Evolutionary conservation across 768 basidiomycete genomes (phyloP).

Genomic region (Suillus clintonianus): DNA sequence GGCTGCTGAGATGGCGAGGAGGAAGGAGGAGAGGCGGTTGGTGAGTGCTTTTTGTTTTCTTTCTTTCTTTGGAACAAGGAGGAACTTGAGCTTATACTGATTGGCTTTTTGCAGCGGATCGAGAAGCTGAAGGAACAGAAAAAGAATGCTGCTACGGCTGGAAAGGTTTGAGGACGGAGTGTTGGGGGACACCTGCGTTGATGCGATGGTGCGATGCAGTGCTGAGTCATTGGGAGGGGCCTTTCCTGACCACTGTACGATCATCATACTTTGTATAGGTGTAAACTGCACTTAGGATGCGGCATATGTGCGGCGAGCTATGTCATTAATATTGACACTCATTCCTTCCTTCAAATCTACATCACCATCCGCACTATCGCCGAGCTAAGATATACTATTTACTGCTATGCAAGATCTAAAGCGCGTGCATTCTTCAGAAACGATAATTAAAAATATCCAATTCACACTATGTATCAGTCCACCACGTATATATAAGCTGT

Average conservation of each 20-base stretch:
- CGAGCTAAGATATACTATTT: not conserved
- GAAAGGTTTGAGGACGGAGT: slow-evolving; percentile 1
- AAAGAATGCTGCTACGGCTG: slow-evolving; percentile 40
- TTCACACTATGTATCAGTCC: not conserved
- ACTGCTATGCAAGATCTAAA: not conserved
- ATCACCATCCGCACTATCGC: not conserved
- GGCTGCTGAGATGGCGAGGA: slow-evolving; percentile 86
- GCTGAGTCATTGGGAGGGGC: not conserved
- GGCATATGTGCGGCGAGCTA: not conserved
- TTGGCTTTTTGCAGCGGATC: slow-evolving; percentile 53
- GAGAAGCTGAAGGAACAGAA: slow-evolving; percentile 83
- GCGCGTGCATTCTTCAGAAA: not conserved
- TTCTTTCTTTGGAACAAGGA: slow-evolving; percentile 1
- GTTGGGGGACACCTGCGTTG: not conserved
- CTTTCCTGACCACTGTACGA: not conserved
- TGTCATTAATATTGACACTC: too few relatives aligned
- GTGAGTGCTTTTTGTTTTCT: slow-evolving; percentile 40
- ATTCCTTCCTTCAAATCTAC: not conserved
- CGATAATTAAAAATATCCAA: not conserved
- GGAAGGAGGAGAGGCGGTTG: slow-evolving; percentile 91
- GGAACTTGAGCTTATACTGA: not conserved
- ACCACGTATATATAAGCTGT: not conserved
- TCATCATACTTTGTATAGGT: not conserved
- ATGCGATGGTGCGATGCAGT: not conserved
- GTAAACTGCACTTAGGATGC: not conserved